Conservation (phyloP, 768 basidiomycete species). For the Dioszegia crocea region DNA sequence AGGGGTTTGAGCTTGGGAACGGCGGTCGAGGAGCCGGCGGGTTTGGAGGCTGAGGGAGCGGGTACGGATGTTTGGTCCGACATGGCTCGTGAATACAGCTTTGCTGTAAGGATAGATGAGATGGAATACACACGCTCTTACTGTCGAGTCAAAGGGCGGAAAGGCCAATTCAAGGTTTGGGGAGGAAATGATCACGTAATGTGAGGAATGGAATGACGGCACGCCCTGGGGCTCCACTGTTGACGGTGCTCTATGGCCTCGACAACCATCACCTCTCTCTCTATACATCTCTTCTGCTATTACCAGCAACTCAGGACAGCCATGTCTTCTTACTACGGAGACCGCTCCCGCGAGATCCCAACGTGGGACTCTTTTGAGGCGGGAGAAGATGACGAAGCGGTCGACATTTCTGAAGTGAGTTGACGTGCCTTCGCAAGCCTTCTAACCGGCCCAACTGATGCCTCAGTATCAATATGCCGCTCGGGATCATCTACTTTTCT, state of each 20-base stretch:
- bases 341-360: conserved; percentile 28
- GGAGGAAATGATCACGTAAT: neutral
- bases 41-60: neutral
- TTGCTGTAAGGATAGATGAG: neutral
- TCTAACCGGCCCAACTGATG: conserved; percentile 4
- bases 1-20: neutral
- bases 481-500: conserved; percentile 86
- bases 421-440: neutral
- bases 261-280: neutral
- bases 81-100: neutral
- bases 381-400: conserved; percentile 36
- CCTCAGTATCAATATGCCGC: conserved; percentile 66
- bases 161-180: too few relatives aligned
- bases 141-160: too few relatives aligned
- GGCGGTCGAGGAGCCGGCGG: too few relatives aligned
- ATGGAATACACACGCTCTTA: neutral
- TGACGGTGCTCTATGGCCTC: neutral
- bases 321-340: conserved; percentile 43
- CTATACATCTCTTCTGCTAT: neutral
- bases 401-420: conserved; percentile 41
- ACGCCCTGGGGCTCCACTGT: neutral
- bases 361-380: conserved; percentile 39
- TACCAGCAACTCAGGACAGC: neutral
- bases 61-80: neutral
- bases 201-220: neutral